A percentile compares a stretch with the other conserved stretches of the same genome.
These are phyloP conservation scores for Syzygium grande DNA, from an alignment of 345 rosid genomes.

Conservation along the genomic window DNA sequence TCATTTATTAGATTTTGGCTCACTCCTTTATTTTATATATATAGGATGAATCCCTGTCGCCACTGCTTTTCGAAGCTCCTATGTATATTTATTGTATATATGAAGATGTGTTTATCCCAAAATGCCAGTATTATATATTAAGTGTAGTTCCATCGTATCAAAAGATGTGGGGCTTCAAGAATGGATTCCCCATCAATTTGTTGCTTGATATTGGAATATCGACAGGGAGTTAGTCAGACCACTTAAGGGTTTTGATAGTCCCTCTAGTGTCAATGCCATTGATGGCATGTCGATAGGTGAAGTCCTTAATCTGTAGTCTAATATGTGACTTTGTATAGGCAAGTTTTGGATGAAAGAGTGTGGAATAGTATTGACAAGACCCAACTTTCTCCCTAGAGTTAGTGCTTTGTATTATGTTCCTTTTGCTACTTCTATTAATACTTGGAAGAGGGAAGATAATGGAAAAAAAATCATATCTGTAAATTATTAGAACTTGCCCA, in stretches of 20 bases:
- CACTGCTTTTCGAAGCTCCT: not conserved
- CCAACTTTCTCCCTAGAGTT: no score
- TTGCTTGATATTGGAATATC: not conserved
- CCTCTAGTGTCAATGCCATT: fast-evolving
- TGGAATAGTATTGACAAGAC: no score
- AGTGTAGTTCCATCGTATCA: not conserved
- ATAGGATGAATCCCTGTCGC: no score
- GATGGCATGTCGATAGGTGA: not conserved
- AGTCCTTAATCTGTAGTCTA: not conserved
- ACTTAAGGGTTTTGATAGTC: not conserved
- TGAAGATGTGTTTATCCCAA: not conserved
- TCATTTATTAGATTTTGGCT: no score
- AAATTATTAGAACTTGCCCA: no score
- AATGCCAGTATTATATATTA: not conserved
- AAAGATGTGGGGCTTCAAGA: not conserved
- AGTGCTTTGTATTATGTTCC: no score
- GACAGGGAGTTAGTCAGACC: not conserved
- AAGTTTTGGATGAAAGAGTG: not conserved
- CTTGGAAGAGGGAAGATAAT: no score
- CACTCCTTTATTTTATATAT: no score
- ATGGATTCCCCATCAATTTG: not conserved
- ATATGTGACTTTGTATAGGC: not conserved
- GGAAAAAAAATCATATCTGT: no score
- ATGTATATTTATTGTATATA: not conserved
- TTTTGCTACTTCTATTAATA: no score